Evolutionary conservation across 2,329 filamentous ascomycete genomes (phyloP).

Genomic region (Orbilia quercus): DNA sequence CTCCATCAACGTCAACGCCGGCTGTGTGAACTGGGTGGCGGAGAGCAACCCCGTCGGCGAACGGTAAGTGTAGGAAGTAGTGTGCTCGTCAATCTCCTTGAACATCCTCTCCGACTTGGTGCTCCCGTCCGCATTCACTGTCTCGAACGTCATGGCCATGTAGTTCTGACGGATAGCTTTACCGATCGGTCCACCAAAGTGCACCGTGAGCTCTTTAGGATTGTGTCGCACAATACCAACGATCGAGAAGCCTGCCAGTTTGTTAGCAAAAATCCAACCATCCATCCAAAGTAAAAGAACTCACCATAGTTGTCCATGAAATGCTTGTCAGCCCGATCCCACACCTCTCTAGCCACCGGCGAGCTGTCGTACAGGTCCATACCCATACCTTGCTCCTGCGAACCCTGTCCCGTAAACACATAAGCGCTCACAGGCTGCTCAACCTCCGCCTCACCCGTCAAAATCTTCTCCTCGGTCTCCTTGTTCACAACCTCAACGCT

Average conservation of each 20-base stretch:
- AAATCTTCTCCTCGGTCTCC: constrained; percentile 95
- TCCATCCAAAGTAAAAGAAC: constrained; percentile 60
- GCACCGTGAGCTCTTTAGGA: constrained; percentile 96
- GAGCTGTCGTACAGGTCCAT: constrained; percentile 98
- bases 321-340: constrained; percentile 97
- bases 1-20: constrained; percentile 97
- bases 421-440: constrained; percentile 97
- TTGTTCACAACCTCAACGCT: constrained; percentile 97
- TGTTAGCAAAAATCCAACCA: constrained; percentile 4
- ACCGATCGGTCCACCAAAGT: constrained; percentile 95
- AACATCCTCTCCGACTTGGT: constrained; percentile 99
- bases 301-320: constrained; percentile 98
- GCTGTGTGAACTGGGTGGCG: constrained; percentile 98
- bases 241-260: constrained; percentile 81
- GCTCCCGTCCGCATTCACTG: constrained; percentile 87
- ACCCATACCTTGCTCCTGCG: constrained; percentile 99
- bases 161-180: constrained; percentile 99
- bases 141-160: constrained; percentile 99
- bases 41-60: constrained; percentile 94
- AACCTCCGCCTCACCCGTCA: constrained; percentile 94
- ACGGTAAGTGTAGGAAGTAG: constrained; percentile 94
- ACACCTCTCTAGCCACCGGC: constrained; percentile 92
- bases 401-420: constrained; percentile 97
- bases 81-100: constrained; percentile 94
- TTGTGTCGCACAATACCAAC: constrained; percentile 99